These are phyloP conservation scores for Ophiostoma himal-ulmi DNA, from an alignment of 2,329 filamentous ascomycete species.

Conservation along the genomic window DNA sequence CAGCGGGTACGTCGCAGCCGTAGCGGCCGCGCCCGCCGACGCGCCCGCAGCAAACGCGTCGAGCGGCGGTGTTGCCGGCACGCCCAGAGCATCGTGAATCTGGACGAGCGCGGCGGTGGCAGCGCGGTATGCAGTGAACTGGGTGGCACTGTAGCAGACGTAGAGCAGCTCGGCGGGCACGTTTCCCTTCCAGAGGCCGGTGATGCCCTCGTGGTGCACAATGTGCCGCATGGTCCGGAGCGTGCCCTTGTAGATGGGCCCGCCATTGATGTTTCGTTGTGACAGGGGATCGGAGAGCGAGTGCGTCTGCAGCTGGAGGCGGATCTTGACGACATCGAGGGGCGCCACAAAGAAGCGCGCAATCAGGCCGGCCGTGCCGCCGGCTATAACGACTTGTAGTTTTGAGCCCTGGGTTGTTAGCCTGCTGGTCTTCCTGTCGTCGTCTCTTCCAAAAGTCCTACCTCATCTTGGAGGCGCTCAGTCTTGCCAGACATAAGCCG, in stretches of 20 bases:
- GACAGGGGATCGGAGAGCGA: conserved; percentile 70
- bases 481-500: conserved; percentile 38
- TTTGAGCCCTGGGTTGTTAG: conserved; percentile 43
- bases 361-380: conserved; percentile 70
- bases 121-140: conserved; percentile 84
- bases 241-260: conserved; percentile 65
- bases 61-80: conserved; percentile 54
- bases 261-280: conserved; percentile 42
- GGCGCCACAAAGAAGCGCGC: conserved; percentile 92
- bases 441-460: conserved; percentile 28
- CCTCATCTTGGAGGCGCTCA: conserved; percentile 55
- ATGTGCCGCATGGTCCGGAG: conserved; percentile 71
- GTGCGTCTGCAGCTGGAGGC: conserved; percentile 86
- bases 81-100: conserved; percentile 32
- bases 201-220: conserved; percentile 71
- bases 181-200: conserved; percentile 94
- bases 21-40: conserved; percentile 73
- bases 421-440: background rate
- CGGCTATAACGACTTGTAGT: conserved; percentile 51
- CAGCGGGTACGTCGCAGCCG: conserved; percentile 80
- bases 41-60: conserved; percentile 83
- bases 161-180: conserved; percentile 93
- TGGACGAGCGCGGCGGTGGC: conserved; percentile 61
- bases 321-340: conserved; percentile 96
- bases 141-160: conserved; percentile 78